These are phyloP conservation scores for Nothophytophthora sp. DNA, from an alignment of 352 stramenopile genomes.

Conservation along the genomic window DNA sequence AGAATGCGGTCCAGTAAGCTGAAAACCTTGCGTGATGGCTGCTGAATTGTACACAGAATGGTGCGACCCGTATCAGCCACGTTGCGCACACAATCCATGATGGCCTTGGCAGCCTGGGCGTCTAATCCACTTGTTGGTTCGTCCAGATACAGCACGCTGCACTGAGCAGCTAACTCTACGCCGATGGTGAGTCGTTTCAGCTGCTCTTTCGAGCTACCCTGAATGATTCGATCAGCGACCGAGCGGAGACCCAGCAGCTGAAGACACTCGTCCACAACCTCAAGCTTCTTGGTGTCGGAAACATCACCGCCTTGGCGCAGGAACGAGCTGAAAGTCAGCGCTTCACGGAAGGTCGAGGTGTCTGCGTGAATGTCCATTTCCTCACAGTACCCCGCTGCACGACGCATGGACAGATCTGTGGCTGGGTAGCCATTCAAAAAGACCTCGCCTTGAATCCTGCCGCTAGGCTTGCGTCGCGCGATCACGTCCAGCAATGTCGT, in stretches of 20 bases:
- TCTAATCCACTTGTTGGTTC: constrained; percentile 59
- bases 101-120: constrained; percentile 78
- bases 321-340: constrained; percentile 86
- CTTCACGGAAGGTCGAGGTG: constrained; percentile 84
- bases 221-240: constrained; percentile 30
- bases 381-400: constrained; percentile 44
- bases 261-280: constrained; percentile 32
- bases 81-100: constrained; percentile 12
- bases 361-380: constrained; percentile 87
- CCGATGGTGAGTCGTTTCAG: constrained; percentile 61
- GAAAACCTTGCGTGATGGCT: constrained; percentile 66
- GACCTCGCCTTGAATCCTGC: constrained; percentile 50
- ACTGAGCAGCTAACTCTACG: constrained; percentile 82
- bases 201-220: constrained; percentile 30
- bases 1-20: constrained; percentile 81
- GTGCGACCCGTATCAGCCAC: constrained; percentile 6
- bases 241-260: constrained; percentile 27
- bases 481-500: constrained; percentile 94
- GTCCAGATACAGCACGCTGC: constrained; percentile 72
- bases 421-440: constrained; percentile 34
- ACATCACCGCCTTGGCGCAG: constrained; percentile 43
- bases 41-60: constrained; percentile 30
- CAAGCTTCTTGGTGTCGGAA: constrained; percentile 20
- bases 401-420: constrained; percentile 18
- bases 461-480: constrained; percentile 82